phyloP scores from a whole-genome alignment of 2,329 filamentous ascomycete genomes.

The Leptosphaerulina australis region DNA sequence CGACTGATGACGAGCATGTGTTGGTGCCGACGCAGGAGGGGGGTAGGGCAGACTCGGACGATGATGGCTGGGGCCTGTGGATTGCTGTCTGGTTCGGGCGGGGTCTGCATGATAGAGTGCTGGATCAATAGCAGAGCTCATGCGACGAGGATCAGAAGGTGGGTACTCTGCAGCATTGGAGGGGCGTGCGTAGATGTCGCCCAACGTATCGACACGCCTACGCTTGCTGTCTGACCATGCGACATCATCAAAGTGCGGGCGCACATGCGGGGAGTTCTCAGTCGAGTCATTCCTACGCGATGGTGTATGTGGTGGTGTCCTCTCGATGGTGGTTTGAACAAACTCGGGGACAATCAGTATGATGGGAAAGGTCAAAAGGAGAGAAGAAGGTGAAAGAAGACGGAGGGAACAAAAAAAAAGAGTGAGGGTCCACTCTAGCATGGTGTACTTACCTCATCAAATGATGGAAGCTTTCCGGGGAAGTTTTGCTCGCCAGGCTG shows the following conservation, averaged over 20 bases:
- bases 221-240: constrained; percentile 36
- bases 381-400: too few relatives aligned
- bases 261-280: constrained; percentile 36
- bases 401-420: too few relatives aligned
- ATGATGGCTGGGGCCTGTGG: constrained; percentile 27
- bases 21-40: constrained; percentile 21
- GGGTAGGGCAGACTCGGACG: constrained; percentile 39
- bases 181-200: constrained; percentile 29
- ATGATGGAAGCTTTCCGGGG: constrained; percentile 38
- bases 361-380: too few relatives aligned
- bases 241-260: constrained; percentile 39
- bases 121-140: constrained; percentile 33
- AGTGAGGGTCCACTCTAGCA: too few relatives aligned
- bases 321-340: constrained; percentile 35
- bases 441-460: constrained; percentile 37
- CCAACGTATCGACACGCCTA: constrained; percentile 36
- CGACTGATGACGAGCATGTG: constrained; percentile 39
- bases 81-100: constrained; percentile 14
- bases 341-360: too few relatives aligned
- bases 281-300: constrained; percentile 34
- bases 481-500: constrained; percentile 41
- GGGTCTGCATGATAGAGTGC: constrained; percentile 20
- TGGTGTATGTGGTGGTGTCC: constrained; percentile 44
- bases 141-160: constrained; percentile 24
- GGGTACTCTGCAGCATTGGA: constrained; percentile 24